These are phyloP conservation scores for Nicotiana benthamiana DNA, from an alignment of 257 asterid genomes.

Conservation along the genomic window DNA sequence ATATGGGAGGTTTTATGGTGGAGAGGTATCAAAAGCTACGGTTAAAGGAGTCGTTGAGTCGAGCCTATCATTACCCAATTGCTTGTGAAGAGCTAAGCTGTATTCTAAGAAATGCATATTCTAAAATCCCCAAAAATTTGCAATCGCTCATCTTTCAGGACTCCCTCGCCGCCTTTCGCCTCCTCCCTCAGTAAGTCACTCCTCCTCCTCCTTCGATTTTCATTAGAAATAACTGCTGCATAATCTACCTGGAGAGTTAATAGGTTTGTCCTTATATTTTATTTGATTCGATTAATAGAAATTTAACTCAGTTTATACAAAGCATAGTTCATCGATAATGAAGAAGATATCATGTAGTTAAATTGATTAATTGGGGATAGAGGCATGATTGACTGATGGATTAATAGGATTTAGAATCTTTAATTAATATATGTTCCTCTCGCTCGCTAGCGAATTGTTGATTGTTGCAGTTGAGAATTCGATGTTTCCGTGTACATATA, in stretches of 20 bases:
- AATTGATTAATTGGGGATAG: not conserved
- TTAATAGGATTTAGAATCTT: not conserved
- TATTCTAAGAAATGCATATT: constrained; percentile 46
- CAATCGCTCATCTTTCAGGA: constrained; percentile 66
- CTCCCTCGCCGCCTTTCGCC: constrained; percentile 57
- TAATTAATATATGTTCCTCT: not conserved
- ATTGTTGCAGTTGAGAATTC: not conserved
- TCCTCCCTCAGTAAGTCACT: constrained; percentile 55
- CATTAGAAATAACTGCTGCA: not conserved
- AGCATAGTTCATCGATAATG: not conserved
- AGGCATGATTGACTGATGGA: not conserved
- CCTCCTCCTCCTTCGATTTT: not conserved
- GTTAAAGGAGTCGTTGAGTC: constrained; percentile 44
- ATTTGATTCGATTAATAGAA: not conserved
- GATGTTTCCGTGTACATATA: not conserved
- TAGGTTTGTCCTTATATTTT: not conserved
- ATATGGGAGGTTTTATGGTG: constrained; percentile 12
- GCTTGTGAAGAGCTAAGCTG: constrained; percentile 64
- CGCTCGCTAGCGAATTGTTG: not conserved
- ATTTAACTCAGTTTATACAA: not conserved
- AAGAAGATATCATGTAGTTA: not conserved
- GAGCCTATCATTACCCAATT: constrained; percentile 27
- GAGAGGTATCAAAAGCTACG: constrained; percentile 44
- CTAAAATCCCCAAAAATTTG: constrained; percentile 46
- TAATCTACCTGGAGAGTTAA: not conserved